Conservation (phyloP, 176 grass and related monocot genomes). For the Pontederia crassipes region DNA sequence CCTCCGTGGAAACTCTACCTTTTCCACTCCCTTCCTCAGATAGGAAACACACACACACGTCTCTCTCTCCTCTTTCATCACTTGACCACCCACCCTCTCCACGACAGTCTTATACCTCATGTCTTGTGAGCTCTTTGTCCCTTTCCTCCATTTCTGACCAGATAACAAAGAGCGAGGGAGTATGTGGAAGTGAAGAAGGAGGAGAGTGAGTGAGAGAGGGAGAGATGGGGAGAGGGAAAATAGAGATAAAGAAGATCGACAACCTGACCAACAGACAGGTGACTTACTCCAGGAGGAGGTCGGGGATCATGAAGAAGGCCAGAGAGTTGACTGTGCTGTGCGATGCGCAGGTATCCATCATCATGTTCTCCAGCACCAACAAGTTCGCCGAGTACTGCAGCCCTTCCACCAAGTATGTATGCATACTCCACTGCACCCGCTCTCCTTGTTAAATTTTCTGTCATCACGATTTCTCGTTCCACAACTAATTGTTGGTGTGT, state of each 20-base stretch:
- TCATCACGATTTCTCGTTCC: no score
- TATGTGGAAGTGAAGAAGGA: constrained; percentile 11
- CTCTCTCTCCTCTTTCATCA: background rate
- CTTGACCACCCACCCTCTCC: no score
- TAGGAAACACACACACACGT: background rate
- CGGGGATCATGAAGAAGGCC: constrained; percentile 27
- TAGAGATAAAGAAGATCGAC: constrained; percentile 23
- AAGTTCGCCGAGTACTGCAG: constrained; percentile 13
- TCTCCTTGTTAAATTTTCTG: background rate
- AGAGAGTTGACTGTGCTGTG: constrained; percentile 28
- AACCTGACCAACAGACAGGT: constrained; percentile 12
- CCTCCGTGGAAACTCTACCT: no score
- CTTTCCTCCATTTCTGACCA: no score
- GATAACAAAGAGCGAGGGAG: background rate
- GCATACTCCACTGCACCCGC: no score
- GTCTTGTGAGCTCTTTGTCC: no score
- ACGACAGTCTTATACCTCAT: no score
- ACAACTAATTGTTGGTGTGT: background rate
- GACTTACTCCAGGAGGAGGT: constrained; percentile 25
- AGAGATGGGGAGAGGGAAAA: constrained; percentile 33
- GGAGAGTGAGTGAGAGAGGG: constrained; percentile 20
- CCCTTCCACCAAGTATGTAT: constrained; percentile 3
- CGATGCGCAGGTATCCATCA: constrained; percentile 22
- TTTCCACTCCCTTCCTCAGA: background rate
- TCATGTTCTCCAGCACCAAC: constrained; percentile 24